Conservation (phyloP, 2,329 filamentous ascomycete genomes). For the Fusarium guadeloupense region DNA sequence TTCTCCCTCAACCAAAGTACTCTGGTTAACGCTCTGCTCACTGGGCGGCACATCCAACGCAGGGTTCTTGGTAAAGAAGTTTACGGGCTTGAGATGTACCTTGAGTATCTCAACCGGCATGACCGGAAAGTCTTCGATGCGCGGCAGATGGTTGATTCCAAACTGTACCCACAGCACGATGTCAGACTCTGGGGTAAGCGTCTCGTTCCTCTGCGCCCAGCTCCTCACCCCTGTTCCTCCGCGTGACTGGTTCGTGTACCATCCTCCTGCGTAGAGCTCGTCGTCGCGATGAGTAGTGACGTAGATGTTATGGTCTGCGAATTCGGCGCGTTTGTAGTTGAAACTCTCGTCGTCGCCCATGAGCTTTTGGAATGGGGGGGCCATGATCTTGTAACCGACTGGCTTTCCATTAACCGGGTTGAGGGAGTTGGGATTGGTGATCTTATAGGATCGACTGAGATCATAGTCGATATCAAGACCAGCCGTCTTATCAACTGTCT, state of each 20-base stretch:
- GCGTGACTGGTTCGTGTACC: slow-evolving; percentile 61
- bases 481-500: slow-evolving; percentile 50
- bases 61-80: slow-evolving; percentile 60
- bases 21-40: slow-evolving; percentile 30
- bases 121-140: slow-evolving; percentile 61
- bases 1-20: slow-evolving; percentile 12
- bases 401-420: slow-evolving; percentile 50
- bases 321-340: slow-evolving; percentile 54
- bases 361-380: slow-evolving; percentile 57
- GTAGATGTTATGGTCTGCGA: slow-evolving; percentile 59
- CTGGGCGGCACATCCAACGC: slow-evolving; percentile 55
- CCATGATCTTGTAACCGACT: slow-evolving; percentile 60
- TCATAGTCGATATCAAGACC: slow-evolving; percentile 58
- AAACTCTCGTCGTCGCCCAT: slow-evolving; percentile 57
- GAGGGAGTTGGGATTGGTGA: slow-evolving; percentile 55
- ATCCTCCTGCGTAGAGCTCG: slow-evolving; percentile 61
- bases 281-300: slow-evolving; percentile 60
- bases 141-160: slow-evolving; percentile 59
- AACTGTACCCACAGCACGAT: slow-evolving; percentile 64
- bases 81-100: slow-evolving; percentile 49
- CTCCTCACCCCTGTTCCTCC: slow-evolving; percentile 45
- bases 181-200: slow-evolving; percentile 75
- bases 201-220: slow-evolving; percentile 49
- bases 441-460: slow-evolving; percentile 60
- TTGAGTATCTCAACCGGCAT: slow-evolving; percentile 46